These are phyloP conservation scores for Spiromastix sp. DNA, from an alignment of 2,329 filamentous ascomycete species.

Conservation along the genomic window DNA sequence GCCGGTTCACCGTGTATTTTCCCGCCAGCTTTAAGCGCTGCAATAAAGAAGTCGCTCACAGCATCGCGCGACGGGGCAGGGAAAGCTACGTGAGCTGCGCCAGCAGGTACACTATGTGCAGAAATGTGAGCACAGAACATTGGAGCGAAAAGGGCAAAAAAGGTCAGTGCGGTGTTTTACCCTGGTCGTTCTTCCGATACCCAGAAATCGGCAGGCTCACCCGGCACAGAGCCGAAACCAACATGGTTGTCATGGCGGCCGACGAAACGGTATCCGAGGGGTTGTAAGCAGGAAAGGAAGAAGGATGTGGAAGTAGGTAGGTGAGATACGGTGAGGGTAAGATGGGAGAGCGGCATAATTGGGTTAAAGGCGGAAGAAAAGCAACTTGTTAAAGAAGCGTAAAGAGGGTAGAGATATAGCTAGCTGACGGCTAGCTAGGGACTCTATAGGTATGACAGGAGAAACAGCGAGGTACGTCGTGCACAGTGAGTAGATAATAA, in stretches of 20 bases:
- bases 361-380: neutral
- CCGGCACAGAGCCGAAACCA: constrained; percentile 49
- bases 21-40: constrained; percentile 55
- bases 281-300: constrained; percentile 68
- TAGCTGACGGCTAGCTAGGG: neutral
- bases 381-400: neutral
- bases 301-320: constrained; percentile 73
- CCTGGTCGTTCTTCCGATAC: constrained; percentile 51
- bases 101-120: constrained; percentile 36
- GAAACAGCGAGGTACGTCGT: too few species aligned
- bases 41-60: constrained; percentile 62
- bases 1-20: constrained; percentile 48
- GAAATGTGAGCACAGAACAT: constrained; percentile 7
- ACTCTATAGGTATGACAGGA: neutral
- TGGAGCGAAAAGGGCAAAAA: too few species aligned
- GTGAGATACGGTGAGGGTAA: constrained; percentile 61
- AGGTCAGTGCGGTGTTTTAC: too few species aligned
- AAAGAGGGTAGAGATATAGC: neutral
- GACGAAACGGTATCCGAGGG: constrained; percentile 65
- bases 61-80: constrained; percentile 54
- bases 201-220: constrained; percentile 49
- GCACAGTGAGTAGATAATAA: too few species aligned
- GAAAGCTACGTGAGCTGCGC: constrained; percentile 55
- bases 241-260: constrained; percentile 51
- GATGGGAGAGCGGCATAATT: constrained; percentile 51